A percentile compares a stretch with the other conserved stretches of the same genome.
Evolutionary conservation across 352 stramenopile genomes (phyloP).

Genomic region (Globisporangium orthogonon): DNA sequence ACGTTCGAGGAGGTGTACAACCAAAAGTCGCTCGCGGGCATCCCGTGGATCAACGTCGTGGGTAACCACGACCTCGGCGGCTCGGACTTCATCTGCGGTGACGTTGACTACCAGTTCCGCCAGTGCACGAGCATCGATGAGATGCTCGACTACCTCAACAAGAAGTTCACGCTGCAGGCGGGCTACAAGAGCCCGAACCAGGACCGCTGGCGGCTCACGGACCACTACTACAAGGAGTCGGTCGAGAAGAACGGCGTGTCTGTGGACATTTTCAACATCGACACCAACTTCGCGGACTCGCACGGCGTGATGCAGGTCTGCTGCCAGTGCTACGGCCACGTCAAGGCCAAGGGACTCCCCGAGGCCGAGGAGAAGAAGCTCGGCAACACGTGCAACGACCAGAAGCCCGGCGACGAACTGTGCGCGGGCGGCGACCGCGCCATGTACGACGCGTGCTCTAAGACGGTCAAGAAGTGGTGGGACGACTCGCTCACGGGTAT

Average conservation of each 20-base stretch:
- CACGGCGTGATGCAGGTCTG: conserved; percentile 83
- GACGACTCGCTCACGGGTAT: conserved; percentile 64
- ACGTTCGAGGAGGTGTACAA: conserved; percentile 87
- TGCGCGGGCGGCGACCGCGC: conserved; percentile 57
- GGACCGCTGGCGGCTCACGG: conserved; percentile 71
- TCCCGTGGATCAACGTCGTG: conserved; percentile 84
- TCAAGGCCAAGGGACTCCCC: conserved; percentile 52
- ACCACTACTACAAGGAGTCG: conserved; percentile 84
- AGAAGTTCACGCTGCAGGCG: conserved; percentile 75
- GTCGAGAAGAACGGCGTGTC: conserved; percentile 74
- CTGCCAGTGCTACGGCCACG: conserved; percentile 85
- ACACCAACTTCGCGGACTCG: conserved; percentile 83
- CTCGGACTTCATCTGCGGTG: conserved; percentile 80
- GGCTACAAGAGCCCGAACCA: conserved; percentile 77
- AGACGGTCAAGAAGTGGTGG: conserved; percentile 75
- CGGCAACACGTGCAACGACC: conserved; percentile 67
- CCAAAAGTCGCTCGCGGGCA: conserved; percentile 56
- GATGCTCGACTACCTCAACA: conserved; percentile 78
- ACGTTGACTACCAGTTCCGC: conserved; percentile 84
- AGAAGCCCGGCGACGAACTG: conserved; percentile 49
- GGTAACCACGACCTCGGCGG: conserved; percentile 86
- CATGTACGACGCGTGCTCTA: conserved; percentile 75
- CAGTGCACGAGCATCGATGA: conserved; percentile 66
- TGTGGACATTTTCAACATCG: conserved; percentile 86
- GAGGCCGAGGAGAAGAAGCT: conserved; percentile 45